Evolutionary conservation across 768 basidiomycete species (phyloP), one percentile per base, ranked within the genome.

Genomic region (Pulveroboletus sp.): DNA sequence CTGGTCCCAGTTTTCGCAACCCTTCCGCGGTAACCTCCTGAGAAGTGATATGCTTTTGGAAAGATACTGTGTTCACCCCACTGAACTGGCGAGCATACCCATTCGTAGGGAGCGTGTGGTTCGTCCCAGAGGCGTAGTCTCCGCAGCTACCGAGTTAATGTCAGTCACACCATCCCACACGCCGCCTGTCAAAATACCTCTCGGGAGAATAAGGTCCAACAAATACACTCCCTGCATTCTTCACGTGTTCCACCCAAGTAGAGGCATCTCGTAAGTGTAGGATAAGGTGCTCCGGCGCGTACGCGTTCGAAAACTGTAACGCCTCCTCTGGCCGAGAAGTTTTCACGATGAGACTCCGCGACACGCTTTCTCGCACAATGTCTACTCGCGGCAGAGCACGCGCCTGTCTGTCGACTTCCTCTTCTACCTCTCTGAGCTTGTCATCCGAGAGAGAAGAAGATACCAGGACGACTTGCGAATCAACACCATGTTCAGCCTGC

Each of bases 31-130:
- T 88, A 21, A 98, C 80, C 66, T 96, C 89, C 67, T 98, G 96
- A 6, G 92, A 93, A 12, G 96, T 99, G 60, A 98, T 97, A 67
- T 98, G 89, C 70, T 99, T 99, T 66, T 97, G 94, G 86, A 98
- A 99, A 2, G 93, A 93, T 8, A 81, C 74, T 1, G 95, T 97
- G 73, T 95, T 97, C 58, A 99, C 96, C 5, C 96, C 96, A 58
- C 93, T 96, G 74, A 94, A 99, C 66, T 98, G 96, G 43, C 92
- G 84, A 21, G 96, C 96, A 67, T 93, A 99, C 21, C 95, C 93
- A 55, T 92, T 93, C 9, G 91, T 96, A 33, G 95, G 95, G 21
- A 99, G 76, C 0, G 95, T 98, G 74, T 99, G 96, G 69, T 99
- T 99, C 8, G 96, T 98, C 17, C 96, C 96, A 0, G 95, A 98